Evolutionary conservation across 1,284 basidiomycete species (phyloP), one percentile per base, ranked within the genome.

Genomic region (Naganishia albida): DNA sequence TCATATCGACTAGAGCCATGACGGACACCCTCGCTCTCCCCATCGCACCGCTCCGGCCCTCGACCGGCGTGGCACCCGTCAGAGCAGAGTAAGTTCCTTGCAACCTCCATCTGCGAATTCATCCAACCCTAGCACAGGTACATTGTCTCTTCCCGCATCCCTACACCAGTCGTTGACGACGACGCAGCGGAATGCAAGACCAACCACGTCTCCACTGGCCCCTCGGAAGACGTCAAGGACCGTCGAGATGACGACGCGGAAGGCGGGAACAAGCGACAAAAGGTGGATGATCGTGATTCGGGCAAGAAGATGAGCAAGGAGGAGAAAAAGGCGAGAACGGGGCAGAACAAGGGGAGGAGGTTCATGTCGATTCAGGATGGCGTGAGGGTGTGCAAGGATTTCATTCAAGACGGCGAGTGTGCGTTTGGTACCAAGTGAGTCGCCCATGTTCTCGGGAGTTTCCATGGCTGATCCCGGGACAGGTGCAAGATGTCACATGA

Each of bases 401-500:
- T 73, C 23, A 64, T 69, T 10, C 51, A 43, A 12, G 66, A 66
- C 4, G 54, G 44, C 25, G 54, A 34, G 42, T 71, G 67, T 62
- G 30, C 46, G 0, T 67, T 62, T 23, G 75, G 78, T 72, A 69
- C 71, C 57, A 40, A 74, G 71, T 15, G 73, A 74, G 39, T 62
- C 59, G 15, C 42, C 6, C 16, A 4, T 16, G 4, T 44, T 44
- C n/a, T 18, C 42, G 42, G 20, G 16, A 3, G 6, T 4, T 15
- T 74, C 73, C 57, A 53, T 53, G 18, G 13, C 30, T 8, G 51
- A 44, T 6, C 3, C 3, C 6, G 34, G 34, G n/a, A 7, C 68
- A 90, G 88, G 64, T 97, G 94, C 74, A 85, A 87, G 40, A 89
- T 86, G 73, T 87, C 85, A 2, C 95, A 98, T 76, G 88, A 92